Evolutionary conservation across 306 rosid genomes (phyloP).

Genomic region (Cicer cuneatum): DNA sequence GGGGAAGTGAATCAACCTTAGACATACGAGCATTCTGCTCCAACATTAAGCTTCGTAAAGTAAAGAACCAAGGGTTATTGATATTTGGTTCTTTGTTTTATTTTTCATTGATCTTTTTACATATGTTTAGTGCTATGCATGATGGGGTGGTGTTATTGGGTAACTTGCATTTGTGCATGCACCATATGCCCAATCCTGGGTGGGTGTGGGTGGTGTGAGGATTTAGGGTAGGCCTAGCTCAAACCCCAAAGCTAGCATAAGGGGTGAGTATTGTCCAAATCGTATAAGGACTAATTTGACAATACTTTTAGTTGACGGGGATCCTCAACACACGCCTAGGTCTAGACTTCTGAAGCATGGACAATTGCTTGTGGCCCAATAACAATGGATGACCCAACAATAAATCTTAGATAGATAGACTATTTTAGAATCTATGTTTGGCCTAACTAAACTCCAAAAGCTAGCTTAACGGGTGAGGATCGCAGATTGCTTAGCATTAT

Average conservation of each 20-base stretch:
- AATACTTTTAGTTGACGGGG: not conserved
- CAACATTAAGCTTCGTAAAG: not conserved
- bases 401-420: not conserved
- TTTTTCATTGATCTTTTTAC: not conserved
- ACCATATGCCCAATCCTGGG: not conserved
- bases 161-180: not conserved
- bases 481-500: not conserved
- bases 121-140: not conserved
- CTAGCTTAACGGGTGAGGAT: not conserved
- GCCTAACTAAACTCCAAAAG: not conserved
- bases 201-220: not conserved
- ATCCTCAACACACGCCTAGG: not conserved
- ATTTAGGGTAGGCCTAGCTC: not conserved
- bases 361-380: not conserved
- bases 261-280: not conserved
- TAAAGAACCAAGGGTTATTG: not conserved
- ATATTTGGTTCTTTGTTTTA: not conserved
- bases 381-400: not conserved
- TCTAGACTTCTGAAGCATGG: not conserved
- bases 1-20: constrained; percentile 6
- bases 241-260: not conserved
- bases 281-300: not conserved
- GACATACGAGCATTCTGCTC: constrained; percentile 1
- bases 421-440: not conserved
- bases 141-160: not conserved